A percentile compares a stretch with the other conserved stretches of the same genome.
phyloP scores from a whole-genome alignment of 257 asterid genomes.

The Misopates orontium region DNA sequence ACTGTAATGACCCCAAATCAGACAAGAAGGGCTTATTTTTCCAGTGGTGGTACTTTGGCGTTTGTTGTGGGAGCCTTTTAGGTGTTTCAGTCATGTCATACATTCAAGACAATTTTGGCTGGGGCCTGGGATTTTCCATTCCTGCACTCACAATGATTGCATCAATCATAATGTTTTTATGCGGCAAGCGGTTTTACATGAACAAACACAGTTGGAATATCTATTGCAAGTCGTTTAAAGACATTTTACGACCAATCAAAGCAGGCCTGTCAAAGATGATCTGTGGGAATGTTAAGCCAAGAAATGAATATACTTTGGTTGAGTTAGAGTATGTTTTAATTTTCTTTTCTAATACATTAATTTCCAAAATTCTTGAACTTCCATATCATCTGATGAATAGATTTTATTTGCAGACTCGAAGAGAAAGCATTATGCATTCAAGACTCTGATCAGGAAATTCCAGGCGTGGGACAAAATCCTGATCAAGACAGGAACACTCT shows the following conservation, averaged over 20 bases:
- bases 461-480: no score
- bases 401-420: constrained; percentile 46
- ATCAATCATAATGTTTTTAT: constrained; percentile 56
- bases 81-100: constrained; percentile 86
- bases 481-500: no score
- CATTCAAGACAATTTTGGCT: constrained; percentile 78
- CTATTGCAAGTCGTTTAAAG: constrained; percentile 36
- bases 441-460: constrained; percentile 32
- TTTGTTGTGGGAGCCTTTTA: constrained; percentile 81
- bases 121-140: constrained; percentile 91
- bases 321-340: constrained; percentile 89
- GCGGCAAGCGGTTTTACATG: constrained; percentile 53
- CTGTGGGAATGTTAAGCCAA: constrained; percentile 28
- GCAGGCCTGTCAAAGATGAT: constrained; percentile 40
- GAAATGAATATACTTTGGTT: constrained; percentile 32
- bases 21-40: constrained; percentile 61
- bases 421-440: constrained; percentile 42
- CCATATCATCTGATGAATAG: constrained; percentile 46
- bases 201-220: constrained; percentile 27
- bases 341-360: constrained; percentile 36
- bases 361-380: constrained; percentile 43
- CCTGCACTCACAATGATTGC: constrained; percentile 64
- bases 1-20: no score
- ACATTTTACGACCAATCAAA: constrained; percentile 41
- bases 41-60: constrained; percentile 93